Conservation (phyloP, 208 protist species). For the Vickermania ingenoplastis region DNA sequence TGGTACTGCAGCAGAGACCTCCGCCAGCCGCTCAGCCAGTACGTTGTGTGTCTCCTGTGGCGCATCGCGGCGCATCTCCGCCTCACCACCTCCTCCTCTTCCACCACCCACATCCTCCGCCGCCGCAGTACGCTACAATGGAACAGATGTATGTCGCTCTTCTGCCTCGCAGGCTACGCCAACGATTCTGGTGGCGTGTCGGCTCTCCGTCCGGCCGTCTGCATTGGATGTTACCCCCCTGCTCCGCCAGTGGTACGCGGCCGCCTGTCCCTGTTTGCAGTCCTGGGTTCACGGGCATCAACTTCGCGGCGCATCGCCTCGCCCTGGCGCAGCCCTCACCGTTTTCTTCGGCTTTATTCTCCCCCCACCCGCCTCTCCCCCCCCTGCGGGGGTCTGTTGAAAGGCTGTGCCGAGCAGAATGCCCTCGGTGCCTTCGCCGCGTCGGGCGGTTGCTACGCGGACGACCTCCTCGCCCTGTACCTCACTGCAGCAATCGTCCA, state of each 20-base stretch:
- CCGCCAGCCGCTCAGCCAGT: not conserved
- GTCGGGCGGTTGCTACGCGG: conserved; percentile 38
- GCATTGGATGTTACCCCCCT: no score
- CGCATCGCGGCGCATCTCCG: not conserved
- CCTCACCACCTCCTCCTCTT: not conserved
- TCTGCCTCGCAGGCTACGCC: no score
- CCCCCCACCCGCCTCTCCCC: conserved; percentile 30
- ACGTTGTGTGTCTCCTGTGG: not conserved
- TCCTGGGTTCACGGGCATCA: conserved; percentile 49
- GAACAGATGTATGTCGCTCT: no score
- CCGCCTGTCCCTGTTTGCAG: not conserved
- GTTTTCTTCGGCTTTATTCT: no score
- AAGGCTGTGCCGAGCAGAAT: conserved; percentile 86
- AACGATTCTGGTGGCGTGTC: no score
- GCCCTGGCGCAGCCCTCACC: not conserved
- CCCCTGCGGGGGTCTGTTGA: conserved; percentile 54
- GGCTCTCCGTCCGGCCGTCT: no score
- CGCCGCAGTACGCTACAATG: no score
- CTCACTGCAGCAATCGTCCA: conserved; percentile 15
- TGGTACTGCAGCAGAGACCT: not conserved
- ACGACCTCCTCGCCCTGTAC: conserved; percentile 37
- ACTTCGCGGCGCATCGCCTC: conserved; percentile 27
- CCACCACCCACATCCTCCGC: no score
- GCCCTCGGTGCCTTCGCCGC: conserved; percentile 69
- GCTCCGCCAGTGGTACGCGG: no score